Conservation (phyloP, 2,329 filamentous ascomycete species). For the Alternaria sp. region DNA sequence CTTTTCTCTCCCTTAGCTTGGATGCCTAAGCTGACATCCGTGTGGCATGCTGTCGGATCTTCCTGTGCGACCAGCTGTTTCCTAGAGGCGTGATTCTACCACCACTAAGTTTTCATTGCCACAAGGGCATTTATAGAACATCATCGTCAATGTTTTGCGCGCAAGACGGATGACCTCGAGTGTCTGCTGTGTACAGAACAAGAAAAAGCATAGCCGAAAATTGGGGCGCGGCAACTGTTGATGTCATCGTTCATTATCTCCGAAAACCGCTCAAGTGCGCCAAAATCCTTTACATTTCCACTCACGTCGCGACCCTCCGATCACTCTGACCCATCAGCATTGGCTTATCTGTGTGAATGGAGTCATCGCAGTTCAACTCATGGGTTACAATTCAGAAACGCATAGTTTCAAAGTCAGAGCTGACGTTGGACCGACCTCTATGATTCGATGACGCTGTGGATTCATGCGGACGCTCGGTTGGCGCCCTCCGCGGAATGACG, state of each 20-base stretch:
- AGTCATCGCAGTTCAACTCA: not conserved
- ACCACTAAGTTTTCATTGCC: fast-evolving
- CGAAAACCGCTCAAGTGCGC: not conserved
- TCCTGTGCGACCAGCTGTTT: not conserved
- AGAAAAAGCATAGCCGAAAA: not conserved
- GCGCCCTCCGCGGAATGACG: not conserved
- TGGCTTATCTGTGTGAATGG: not conserved
- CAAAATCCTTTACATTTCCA: not conserved
- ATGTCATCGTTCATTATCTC: not conserved
- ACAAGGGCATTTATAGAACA: not conserved
- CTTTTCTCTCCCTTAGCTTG: not conserved
- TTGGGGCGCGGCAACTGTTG: not conserved
- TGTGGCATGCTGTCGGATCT: not conserved
- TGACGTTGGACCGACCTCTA: not conserved
- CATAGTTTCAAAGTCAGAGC: not conserved
- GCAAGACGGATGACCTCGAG: not conserved
- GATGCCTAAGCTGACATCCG: not conserved
- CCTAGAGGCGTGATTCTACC: not conserved
- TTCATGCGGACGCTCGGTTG: not conserved
- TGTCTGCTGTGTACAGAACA: not conserved
- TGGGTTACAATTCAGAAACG: not conserved
- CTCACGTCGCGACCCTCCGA: not conserved
- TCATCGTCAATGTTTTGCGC: not conserved
- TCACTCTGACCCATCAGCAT: not conserved
- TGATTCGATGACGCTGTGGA: not conserved